These are phyloP conservation scores for Strigomonas culicis DNA, from an alignment of 208 protist genomes.

Conservation along the genomic window DNA sequence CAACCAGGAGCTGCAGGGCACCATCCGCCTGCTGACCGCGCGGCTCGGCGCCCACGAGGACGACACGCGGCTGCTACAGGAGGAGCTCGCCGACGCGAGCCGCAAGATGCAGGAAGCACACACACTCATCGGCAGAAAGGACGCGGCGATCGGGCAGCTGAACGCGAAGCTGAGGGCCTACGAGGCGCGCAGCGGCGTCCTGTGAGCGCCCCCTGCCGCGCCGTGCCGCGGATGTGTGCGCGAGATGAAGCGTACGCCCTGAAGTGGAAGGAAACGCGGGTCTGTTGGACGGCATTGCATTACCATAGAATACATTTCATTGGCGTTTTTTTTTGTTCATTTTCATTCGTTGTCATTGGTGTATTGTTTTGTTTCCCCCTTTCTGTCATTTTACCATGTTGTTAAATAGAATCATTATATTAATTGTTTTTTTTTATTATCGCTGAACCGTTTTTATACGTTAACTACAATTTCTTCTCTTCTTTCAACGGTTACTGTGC, in stretches of 20 bases:
- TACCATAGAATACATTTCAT: no score
- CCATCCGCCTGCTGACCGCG: slow-evolving; percentile 70
- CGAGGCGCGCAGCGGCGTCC: slow-evolving; percentile 42
- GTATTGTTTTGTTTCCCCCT: slow-evolving; percentile 9
- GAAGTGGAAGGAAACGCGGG: no score
- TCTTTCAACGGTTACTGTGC: neutral
- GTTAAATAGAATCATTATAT: neutral
- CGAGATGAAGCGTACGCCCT: no score
- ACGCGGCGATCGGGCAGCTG: slow-evolving; percentile 79
- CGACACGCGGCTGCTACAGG: slow-evolving; percentile 62
- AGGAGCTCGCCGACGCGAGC: slow-evolving; percentile 65
- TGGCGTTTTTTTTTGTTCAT: slow-evolving; percentile 7
- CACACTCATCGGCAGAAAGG: slow-evolving; percentile 72
- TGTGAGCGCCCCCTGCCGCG: slow-evolving; percentile 18
- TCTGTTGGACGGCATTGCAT: no score
- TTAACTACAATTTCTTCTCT: neutral
- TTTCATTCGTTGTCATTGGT: slow-evolving; percentile 7
- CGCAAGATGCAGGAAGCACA: slow-evolving; percentile 78
- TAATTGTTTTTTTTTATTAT: neutral
- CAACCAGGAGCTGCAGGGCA: slow-evolving; percentile 79
- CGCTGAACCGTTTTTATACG: neutral
- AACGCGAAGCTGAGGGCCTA: slow-evolving; percentile 78
- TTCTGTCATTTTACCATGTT: neutral
- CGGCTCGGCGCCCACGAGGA: slow-evolving; percentile 71
- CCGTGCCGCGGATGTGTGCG: no score